Evolutionary conservation across 495 filamentous ascomycete species (phyloP), one percentile per base, ranked within the genome.

Genomic region (Trichoderma orchidacearum): DNA sequence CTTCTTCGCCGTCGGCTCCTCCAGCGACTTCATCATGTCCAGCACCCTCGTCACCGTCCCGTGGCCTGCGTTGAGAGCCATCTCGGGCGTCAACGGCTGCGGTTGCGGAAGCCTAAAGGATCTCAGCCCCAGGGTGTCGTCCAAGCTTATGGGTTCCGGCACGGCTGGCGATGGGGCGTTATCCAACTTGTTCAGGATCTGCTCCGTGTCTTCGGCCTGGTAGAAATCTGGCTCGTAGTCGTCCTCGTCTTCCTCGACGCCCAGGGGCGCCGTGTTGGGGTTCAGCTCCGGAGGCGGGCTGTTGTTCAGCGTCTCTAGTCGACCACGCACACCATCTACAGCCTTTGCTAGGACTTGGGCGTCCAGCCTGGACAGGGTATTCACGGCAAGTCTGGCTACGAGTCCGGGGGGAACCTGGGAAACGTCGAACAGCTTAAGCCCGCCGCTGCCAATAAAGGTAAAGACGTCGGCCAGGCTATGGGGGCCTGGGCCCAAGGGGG

Each of bases 151-250:
- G n/a, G 29, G 30, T 25, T 60, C 60, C 7, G 71, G 59, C 29
- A 66, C 32, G 56, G 64, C 50, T 34, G 69, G 54, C 83, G 80
- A 7, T n/a, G 81, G 75, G 0, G 76, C 74, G 45, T 76, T 83
- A 65, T 89, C 83, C 18, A 86, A 73, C 62, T 85, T 84, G 63
- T 87, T 89, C 15, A 81, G 65, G 7, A 83, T 80, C 61, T 89
- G 84, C 48, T 89, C 87, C 3, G 81, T 75, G 59, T 86, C 82
- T 64, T 90, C 87, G 51, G 74, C 77, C 6, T 79, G 75, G 55
- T 85, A 78, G 62, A 86, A 91, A 68, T 93, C 85, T 0, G 89
- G 89, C 59, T 94, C 89, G 62, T 95, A 94, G 56, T 90, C 85
- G 53, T 91, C 90, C 13, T 95, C 90, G 17, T 95, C 90, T 6